phyloP scores from a whole-genome alignment of 805 yeast genomes.

The Saccharomycopsis sp. region DNA sequence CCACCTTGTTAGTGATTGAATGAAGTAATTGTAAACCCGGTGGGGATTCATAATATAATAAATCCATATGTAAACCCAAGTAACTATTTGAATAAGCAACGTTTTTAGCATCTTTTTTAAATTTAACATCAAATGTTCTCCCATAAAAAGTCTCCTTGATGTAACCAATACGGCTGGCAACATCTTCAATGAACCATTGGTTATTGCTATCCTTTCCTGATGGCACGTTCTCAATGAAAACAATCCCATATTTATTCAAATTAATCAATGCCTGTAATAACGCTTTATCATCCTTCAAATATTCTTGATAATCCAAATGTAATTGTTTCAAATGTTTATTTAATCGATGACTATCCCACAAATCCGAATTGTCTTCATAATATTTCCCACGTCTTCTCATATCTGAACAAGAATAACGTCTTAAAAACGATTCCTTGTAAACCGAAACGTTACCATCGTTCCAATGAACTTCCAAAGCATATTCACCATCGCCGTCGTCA shows the following conservation, averaged over 20 bases:
- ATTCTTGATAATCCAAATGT: conserved; percentile 33
- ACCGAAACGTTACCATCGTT: conserved; percentile 36
- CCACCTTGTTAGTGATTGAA: conserved; percentile 40
- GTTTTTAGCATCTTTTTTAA: conserved; percentile 49
- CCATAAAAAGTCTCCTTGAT: conserved; percentile 69
- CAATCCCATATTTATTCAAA: conserved; percentile 50
- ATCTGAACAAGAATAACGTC: conserved; percentile 32
- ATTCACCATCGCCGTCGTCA: conserved; percentile 23
- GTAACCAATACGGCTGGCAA: conserved; percentile 56
- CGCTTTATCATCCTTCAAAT: conserved; percentile 29
- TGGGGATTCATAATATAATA: conserved; percentile 70
- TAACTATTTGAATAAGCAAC: conserved; percentile 61
- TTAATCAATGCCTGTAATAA: conserved; percentile 37
- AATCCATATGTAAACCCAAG: conserved; percentile 72
- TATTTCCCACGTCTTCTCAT: conserved; percentile 25
- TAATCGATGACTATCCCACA: conserved; percentile 1
- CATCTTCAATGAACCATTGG: conserved; percentile 34
- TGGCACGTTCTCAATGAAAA: conserved; percentile 49
- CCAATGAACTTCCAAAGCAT: conserved; percentile 39
- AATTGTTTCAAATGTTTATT: conserved; percentile 5
- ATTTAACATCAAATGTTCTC: conserved; percentile 56
- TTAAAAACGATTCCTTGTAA: conserved; percentile 42
- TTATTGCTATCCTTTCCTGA: conserved; percentile 27
- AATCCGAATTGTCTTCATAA: conserved; percentile 4
- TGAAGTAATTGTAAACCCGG: conserved; percentile 74